phyloP scores from a whole-genome alignment of 2,329 filamentous ascomycete genomes.

The Aspergillus arachidicola region DNA sequence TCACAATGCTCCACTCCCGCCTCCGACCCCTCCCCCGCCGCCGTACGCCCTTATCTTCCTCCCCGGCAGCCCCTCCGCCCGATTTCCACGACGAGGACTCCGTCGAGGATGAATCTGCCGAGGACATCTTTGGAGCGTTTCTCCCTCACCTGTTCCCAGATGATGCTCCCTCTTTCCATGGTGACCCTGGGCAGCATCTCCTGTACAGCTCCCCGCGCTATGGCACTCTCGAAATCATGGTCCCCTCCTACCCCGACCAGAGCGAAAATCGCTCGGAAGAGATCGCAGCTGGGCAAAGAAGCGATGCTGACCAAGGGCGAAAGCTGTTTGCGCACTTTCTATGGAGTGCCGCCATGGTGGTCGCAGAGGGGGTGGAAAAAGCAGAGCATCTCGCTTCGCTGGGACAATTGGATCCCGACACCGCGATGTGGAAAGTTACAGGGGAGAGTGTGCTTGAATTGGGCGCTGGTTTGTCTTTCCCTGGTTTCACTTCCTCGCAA shows the following conservation, averaged over 20 bases:
- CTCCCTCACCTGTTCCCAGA: slow-evolving; percentile 59
- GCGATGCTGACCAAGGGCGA: slow-evolving; percentile 48
- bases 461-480: slow-evolving; percentile 55
- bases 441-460: slow-evolving; percentile 59
- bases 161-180: slow-evolving; percentile 57
- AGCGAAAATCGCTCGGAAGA: slow-evolving; percentile 25
- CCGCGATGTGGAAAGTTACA: slow-evolving; percentile 45
- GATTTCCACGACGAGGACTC: slow-evolving; percentile 22
- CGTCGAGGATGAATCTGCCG: slow-evolving; percentile 36
- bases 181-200: slow-evolving; percentile 54
- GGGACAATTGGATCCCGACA: slow-evolving; percentile 18
- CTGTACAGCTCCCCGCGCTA: slow-evolving; percentile 51
- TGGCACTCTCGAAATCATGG: slow-evolving; percentile 43
- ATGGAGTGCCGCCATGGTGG: slow-evolving; percentile 57
- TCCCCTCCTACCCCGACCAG: slow-evolving; percentile 48
- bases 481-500: not conserved
- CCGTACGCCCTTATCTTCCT: slow-evolving; percentile 4
- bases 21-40: slow-evolving; percentile 33
- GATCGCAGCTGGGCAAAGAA: slow-evolving; percentile 14
- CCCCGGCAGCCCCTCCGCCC: slow-evolving; percentile 17
- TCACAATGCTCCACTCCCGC: slow-evolving; percentile 34
- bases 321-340: slow-evolving; percentile 61
- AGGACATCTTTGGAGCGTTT: slow-evolving; percentile 58
- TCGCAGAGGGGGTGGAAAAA: slow-evolving; percentile 45
- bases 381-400: slow-evolving; percentile 23